phyloP scores from a whole-genome alignment of 345 rosid genomes.

The Anacardium occidentale region DNA sequence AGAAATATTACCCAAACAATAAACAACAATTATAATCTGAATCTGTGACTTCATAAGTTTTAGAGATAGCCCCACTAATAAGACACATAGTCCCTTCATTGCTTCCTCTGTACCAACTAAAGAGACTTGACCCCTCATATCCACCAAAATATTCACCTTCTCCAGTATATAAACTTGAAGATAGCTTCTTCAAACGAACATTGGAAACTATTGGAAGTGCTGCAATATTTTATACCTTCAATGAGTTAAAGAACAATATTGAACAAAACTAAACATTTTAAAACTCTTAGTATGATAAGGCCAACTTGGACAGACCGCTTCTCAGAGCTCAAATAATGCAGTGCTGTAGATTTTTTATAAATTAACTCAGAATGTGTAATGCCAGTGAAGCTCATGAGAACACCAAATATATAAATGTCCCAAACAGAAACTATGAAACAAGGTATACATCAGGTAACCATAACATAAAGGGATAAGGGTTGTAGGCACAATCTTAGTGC shows the following conservation, averaged over 20 bases:
- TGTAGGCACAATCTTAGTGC: not conserved
- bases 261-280: not conserved
- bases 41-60: conserved; percentile 75
- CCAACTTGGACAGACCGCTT: not conserved
- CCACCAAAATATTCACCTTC: conserved; percentile 97
- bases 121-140: conserved; percentile 79
- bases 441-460: not conserved
- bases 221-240: conserved; percentile 40
- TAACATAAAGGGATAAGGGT: not conserved
- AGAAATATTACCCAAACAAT: conserved; percentile 68
- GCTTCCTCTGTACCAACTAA: conserved; percentile 92
- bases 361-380: not conserved
- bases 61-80: conserved; percentile 66
- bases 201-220: conserved; percentile 70
- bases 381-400: not conserved
- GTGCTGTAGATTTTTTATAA: not conserved
- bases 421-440: not conserved
- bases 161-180: conserved; percentile 65
- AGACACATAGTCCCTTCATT: conserved; percentile 66
- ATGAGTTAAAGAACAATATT: conserved; percentile 22
- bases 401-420: not conserved
- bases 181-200: conserved; percentile 63
- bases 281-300: not conserved
- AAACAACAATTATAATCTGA: conserved; percentile 77
- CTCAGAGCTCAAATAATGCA: not conserved